These are phyloP conservation scores for Diatrype stigma DNA, from an alignment of 2,329 filamentous ascomycete genomes.

Conservation along the genomic window DNA sequence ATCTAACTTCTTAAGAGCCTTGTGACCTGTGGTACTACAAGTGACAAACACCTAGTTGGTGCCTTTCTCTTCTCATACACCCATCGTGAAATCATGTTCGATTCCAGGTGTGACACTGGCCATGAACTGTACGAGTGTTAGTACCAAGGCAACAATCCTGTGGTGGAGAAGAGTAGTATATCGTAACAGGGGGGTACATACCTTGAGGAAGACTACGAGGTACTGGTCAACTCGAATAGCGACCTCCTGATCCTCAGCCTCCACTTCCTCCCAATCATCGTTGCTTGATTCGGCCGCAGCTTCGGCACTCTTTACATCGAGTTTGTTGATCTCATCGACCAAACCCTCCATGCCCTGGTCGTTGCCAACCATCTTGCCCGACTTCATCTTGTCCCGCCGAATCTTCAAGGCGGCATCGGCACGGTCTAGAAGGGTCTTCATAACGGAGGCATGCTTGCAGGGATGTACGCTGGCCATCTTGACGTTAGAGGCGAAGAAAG, in stretches of 20 bases:
- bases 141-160: slow-evolving; percentile 3
- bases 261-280: slow-evolving; percentile 65
- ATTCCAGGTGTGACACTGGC: slow-evolving; percentile 92
- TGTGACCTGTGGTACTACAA: too few species aligned
- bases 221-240: slow-evolving; percentile 88
- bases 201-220: slow-evolving; percentile 81
- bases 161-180: too few species aligned
- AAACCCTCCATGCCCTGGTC: slow-evolving; percentile 73
- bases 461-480: slow-evolving; percentile 98
- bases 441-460: slow-evolving; percentile 94
- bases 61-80: slow-evolving; percentile 52
- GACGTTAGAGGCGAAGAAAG: slow-evolving; percentile 83
- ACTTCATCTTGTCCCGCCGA: slow-evolving; percentile 74
- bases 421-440: slow-evolving; percentile 95
- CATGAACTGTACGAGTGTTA: slow-evolving; percentile 55
- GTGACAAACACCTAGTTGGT: neutral
- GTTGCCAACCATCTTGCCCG: slow-evolving; percentile 45
- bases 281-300: slow-evolving; percentile 47
- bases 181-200: too few species aligned
- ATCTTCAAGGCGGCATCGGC: slow-evolving; percentile 91
- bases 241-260: slow-evolving; percentile 66
- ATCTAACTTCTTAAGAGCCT: slow-evolving; percentile 8
- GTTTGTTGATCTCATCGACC: slow-evolving; percentile 71
- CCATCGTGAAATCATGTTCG: slow-evolving; percentile 97
- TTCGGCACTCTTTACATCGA: slow-evolving; percentile 53